Evolutionary conservation across 441 rosid species (phyloP).

Genomic region (Biscutella laevigata): DNA sequence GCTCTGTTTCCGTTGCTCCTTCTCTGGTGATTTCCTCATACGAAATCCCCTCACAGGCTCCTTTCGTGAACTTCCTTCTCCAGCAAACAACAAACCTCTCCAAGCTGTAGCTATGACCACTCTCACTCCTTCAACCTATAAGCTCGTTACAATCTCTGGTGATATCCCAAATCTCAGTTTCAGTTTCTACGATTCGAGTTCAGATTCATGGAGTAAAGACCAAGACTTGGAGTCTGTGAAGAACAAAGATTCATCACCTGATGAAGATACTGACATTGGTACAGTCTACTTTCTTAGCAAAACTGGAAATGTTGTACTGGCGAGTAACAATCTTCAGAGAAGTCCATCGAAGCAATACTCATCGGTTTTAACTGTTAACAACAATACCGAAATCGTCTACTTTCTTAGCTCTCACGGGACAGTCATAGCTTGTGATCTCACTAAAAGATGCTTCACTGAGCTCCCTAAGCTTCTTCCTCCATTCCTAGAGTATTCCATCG

Average conservation of each 20-base stretch:
- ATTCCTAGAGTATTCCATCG: constrained; percentile 66
- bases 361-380: constrained; percentile 45
- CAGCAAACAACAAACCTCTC: constrained; percentile 26
- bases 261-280: constrained; percentile 30
- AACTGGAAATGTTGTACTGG: constrained; percentile 63
- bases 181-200: constrained; percentile 38
- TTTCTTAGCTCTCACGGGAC: constrained; percentile 69
- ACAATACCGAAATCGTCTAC: constrained; percentile 44
- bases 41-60: constrained; percentile 66
- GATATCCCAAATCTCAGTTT: constrained; percentile 50
- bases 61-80: constrained; percentile 40
- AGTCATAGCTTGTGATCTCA: constrained; percentile 56
- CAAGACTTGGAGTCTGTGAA: constrained; percentile 33
- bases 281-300: constrained; percentile 73
- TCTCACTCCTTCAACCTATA: constrained; percentile 30
- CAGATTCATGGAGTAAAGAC: constrained; percentile 41
- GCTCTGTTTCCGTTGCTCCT: constrained; percentile 46
- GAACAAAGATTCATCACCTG: constrained; percentile 24
- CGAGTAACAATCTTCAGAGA: constrained; percentile 49
- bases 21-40: constrained; percentile 38
- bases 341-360: constrained; percentile 86
- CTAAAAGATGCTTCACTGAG: constrained; percentile 42
- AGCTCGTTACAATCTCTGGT: constrained; percentile 55
- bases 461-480: constrained; percentile 65
- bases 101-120: constrained; percentile 65